Base-by-base conservation (phyloP, 73 alveolate genomes). In the Paramecium primaurelia region DNA sequence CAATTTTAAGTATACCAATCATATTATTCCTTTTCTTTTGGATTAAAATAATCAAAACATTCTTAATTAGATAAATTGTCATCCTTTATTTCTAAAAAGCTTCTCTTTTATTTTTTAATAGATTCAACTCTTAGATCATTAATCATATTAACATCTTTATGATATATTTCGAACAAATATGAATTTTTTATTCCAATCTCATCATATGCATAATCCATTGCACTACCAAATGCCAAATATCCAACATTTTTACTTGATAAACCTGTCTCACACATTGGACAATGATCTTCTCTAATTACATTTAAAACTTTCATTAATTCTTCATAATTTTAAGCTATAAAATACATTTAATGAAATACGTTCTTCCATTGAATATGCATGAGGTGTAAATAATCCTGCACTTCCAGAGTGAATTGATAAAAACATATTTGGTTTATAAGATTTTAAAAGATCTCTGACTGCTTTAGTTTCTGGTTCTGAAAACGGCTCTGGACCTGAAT, bases 151-250 rank as follows among this genome's bases (percentile, higher is more conserved):
- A 45, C 64, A 26, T 58, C 94, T 37, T 71, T 68, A 36, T 75
- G 85, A 60, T 32, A 95, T 11, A 95, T 93, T 54, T 95, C 97
- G 71, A 69, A 89, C 11, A 96, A 95, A 58, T 92, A 94, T 12
- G 96, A 38, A 69, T 71, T 83, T 25, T 83, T 69, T 30, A 80
- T 73, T 20, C 85, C 73, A 11, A 49, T 30, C 20, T 14, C 64
- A 16, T 93, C 98, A 92, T 92, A 94, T 18, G 92, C 94, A 85
- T 71, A 95, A 58, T 95, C 98, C 71, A 95, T 30, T 25, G 95
- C 73, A 58, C 86, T 94, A 18, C 98, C 98, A 45, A 86, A 86
- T n/a, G 93, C 86, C 9, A 75, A 58, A 51, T 94, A 93, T 22
- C 96, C 97, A 34, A 93, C 92, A 75, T 60, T 51, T 22, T 59